These are phyloP conservation scores for Escovopsis sp. DNA, from an alignment of 2,329 filamentous ascomycete genomes.

Conservation along the genomic window DNA sequence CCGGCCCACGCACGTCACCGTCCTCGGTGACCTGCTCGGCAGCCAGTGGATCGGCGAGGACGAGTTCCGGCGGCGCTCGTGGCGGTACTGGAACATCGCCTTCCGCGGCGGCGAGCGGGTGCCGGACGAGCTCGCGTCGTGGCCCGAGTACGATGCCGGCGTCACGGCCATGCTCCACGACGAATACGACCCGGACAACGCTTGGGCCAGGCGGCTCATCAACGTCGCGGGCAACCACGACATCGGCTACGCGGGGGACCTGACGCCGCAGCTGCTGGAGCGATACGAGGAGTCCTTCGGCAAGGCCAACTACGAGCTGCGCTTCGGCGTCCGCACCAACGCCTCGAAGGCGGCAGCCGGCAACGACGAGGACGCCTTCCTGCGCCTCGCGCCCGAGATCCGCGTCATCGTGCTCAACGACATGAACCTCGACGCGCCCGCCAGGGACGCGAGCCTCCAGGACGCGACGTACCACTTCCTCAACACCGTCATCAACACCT, in stretches of 20 bases:
- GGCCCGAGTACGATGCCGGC: conserved; percentile 33
- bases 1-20: conserved; percentile 69
- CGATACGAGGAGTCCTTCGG: conserved; percentile 80
- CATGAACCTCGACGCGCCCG: conserved; percentile 84
- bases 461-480: conserved; percentile 64
- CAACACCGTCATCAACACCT: conserved; percentile 49
- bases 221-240: conserved; percentile 94
- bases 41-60: conserved; percentile 86
- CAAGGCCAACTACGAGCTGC: conserved; percentile 77
- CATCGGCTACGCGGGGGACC: conserved; percentile 86
- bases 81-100: conserved; percentile 66
- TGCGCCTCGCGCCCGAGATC: conserved; percentile 47
- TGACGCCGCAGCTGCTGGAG: conserved; percentile 57
- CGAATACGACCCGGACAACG: conserved; percentile 25
- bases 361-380: conserved; percentile 28
- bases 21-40: conserved; percentile 80
- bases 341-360: conserved; percentile 24
- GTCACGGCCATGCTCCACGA: conserved; percentile 31
- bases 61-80: conserved; percentile 63
- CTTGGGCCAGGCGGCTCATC: conserved; percentile 66
- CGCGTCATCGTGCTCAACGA: conserved; percentile 79
- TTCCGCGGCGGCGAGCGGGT: conserved; percentile 56
- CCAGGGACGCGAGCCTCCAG: conserved; percentile 50
- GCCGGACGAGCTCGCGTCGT: conserved; percentile 35
- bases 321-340: conserved; percentile 44